Conservation (phyloP, 1,284 basidiomycete genomes). For the Tylopilus orsonianus region DNA sequence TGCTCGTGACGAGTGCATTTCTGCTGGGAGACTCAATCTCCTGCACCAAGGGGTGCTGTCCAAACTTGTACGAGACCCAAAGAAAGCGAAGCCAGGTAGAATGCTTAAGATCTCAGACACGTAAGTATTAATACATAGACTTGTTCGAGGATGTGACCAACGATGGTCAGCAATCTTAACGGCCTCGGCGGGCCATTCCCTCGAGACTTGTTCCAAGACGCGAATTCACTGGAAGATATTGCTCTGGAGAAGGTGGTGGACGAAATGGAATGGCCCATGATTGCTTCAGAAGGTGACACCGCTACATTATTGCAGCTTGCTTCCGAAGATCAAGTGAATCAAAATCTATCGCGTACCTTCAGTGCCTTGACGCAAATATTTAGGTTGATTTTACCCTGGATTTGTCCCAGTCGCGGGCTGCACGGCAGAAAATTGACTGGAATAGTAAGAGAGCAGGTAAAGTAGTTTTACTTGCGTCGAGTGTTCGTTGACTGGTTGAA, state of each 20-base stretch:
- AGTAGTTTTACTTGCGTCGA: constrained; percentile 18
- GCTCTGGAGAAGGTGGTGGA: constrained; percentile 44
- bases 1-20: constrained; percentile 53
- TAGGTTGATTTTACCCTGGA: constrained; percentile 71
- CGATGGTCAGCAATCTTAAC: constrained; percentile 50
- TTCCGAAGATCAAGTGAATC: constrained; percentile 63
- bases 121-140: constrained; percentile 36
- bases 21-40: constrained; percentile 56
- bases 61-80: constrained; percentile 61
- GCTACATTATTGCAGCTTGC: constrained; percentile 70
- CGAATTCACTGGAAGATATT: constrained; percentile 58
- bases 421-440: constrained; percentile 63
- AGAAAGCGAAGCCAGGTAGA: constrained; percentile 62
- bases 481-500: constrained; percentile 2
- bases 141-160: constrained; percentile 2
- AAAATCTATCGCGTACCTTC: background rate
- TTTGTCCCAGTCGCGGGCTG: constrained; percentile 53
- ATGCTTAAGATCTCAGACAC: constrained; percentile 72
- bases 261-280: constrained; percentile 71
- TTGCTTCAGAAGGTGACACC: constrained; percentile 71
- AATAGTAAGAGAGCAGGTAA: constrained; percentile 83
- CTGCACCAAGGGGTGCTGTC: constrained; percentile 63
- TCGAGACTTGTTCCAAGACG: constrained; percentile 67
- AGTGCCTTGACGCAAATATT: background rate
- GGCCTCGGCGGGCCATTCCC: constrained; percentile 64